Conservation (phyloP, 768 basidiomycete genomes). For the Leccinum pellstonianum region DNA sequence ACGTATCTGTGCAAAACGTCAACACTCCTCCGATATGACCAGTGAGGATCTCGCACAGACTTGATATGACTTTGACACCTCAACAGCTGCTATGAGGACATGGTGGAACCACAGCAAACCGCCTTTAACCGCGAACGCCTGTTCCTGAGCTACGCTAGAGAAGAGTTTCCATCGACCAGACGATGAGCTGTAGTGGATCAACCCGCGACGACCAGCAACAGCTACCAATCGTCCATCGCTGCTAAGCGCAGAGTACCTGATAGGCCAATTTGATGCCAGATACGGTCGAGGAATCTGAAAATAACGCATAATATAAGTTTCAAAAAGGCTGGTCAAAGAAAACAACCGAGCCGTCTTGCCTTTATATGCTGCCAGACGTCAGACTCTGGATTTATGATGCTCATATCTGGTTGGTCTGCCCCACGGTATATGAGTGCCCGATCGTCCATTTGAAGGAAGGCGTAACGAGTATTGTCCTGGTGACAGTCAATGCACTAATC, state of each 20-base stretch:
- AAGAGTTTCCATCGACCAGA: slow-evolving; percentile 97
- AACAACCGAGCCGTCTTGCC: slow-evolving; percentile 37
- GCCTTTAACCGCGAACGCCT: slow-evolving; percentile 83
- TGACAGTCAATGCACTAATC: slow-evolving; percentile 5
- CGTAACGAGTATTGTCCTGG: slow-evolving; percentile 94
- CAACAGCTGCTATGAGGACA: slow-evolving; percentile 88
- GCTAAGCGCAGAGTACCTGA: slow-evolving; percentile 88
- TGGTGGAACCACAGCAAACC: slow-evolving; percentile 97
- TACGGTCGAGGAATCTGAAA: slow-evolving; percentile 85
- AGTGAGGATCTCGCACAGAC: slow-evolving; percentile 36
- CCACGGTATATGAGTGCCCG: slow-evolving; percentile 91
- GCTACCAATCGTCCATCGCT: slow-evolving; percentile 90
- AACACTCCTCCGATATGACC: not conserved
- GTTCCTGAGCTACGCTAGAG: slow-evolving; percentile 75
- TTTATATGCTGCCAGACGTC: slow-evolving; percentile 99
- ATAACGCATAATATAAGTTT: not conserved
- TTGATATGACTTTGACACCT: slow-evolving; percentile 76
- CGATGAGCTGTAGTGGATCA: slow-evolving; percentile 90
- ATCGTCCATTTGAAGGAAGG: slow-evolving; percentile 94
- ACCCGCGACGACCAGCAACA: slow-evolving; percentile 85
- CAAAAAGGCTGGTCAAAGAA: slow-evolving; percentile 1
- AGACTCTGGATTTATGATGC: slow-evolving; percentile 92
- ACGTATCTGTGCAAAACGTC: slow-evolving; percentile 59
- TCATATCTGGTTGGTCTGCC: slow-evolving; percentile 97
- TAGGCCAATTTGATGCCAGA: slow-evolving; percentile 89